Conservation (phyloP, 2,329 filamentous ascomycete genomes). For the Lasiodiplodia sp. region DNA sequence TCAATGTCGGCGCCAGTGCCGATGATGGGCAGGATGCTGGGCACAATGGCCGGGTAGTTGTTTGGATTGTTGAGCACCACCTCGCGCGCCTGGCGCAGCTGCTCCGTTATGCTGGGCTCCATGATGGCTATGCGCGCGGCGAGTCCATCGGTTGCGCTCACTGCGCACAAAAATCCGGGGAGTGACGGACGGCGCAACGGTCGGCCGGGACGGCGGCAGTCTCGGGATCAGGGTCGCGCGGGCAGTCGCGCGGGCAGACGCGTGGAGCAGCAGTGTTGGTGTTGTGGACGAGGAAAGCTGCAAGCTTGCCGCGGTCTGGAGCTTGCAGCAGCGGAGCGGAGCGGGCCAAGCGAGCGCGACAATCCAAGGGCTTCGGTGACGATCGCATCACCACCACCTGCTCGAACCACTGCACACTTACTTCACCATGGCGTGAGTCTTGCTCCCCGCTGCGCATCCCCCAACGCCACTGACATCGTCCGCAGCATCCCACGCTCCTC, state of each 20-base stretch:
- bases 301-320: conserved; percentile 15
- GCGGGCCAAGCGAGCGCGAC: conserved; percentile 4
- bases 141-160: conserved; percentile 12
- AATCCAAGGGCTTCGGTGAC: not conserved
- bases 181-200: not conserved
- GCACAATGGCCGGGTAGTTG: conserved; percentile 91
- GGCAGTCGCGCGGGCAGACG: not conserved
- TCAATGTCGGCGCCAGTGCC: conserved; percentile 72
- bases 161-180: not conserved
- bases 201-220: not conserved
- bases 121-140: conserved; percentile 1
- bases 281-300: not conserved
- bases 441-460: not conserved
- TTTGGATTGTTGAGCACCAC: conserved; percentile 85
- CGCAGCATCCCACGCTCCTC: conserved; percentile 71
- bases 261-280: not conserved
- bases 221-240: not conserved
- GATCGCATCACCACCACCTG: not conserved
- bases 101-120: conserved; percentile 61
- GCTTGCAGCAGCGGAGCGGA: conserved; percentile 15
- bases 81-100: conserved; percentile 89
- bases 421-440: conserved; percentile 29
- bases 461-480: conserved; percentile 25
- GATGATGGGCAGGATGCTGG: conserved; percentile 91
- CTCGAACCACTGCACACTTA: not conserved